These are phyloP conservation scores for Serendipita vermifera DNA, from an alignment of 768 basidiomycete genomes.

Conservation along the genomic window DNA sequence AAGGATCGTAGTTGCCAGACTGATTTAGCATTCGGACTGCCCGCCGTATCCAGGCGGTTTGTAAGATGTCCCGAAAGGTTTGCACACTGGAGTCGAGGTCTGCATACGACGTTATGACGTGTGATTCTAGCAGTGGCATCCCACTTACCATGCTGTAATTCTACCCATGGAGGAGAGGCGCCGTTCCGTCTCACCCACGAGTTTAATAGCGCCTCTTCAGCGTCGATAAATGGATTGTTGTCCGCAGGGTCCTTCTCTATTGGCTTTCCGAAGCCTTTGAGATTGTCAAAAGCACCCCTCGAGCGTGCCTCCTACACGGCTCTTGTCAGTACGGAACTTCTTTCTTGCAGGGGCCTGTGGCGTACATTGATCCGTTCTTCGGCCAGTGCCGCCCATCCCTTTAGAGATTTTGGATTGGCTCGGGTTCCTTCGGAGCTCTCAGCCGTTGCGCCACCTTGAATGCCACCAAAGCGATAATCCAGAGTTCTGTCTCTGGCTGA, in stretches of 20 bases:
- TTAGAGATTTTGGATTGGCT: conserved; percentile 47
- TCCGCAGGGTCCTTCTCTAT: conserved; percentile 33
- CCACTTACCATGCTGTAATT: conserved; percentile 52
- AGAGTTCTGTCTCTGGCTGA: conserved; percentile 58
- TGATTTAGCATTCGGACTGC: conserved; percentile 49
- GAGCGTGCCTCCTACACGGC: conserved; percentile 46
- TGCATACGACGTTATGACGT: conserved; percentile 18
- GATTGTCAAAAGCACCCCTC: conserved; percentile 55
- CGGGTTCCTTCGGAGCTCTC: conserved; percentile 19
- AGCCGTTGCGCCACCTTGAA: conserved; percentile 18
- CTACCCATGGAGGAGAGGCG: conserved; percentile 79
- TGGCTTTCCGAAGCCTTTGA: conserved; percentile 54
- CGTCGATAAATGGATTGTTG: conserved; percentile 51
- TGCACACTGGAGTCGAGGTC: conserved; percentile 53
- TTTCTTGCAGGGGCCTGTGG: neutral
- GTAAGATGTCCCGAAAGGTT: conserved; percentile 51
- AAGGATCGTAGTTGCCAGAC: conserved; percentile 25
- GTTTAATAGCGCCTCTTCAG: conserved; percentile 77
- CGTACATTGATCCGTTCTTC: conserved; percentile 71
- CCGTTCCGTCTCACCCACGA: conserved; percentile 71
- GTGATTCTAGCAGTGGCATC: neutral
- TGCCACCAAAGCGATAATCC: conserved; percentile 60
- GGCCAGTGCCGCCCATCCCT: conserved; percentile 61
- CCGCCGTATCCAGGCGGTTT: conserved; percentile 62
- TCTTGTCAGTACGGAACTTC: neutral